Evolutionary conservation across 2,329 filamentous ascomycete genomes (phyloP), one percentile per base, ranked within the genome.

Genomic region (Aspergillus udagawae): DNA sequence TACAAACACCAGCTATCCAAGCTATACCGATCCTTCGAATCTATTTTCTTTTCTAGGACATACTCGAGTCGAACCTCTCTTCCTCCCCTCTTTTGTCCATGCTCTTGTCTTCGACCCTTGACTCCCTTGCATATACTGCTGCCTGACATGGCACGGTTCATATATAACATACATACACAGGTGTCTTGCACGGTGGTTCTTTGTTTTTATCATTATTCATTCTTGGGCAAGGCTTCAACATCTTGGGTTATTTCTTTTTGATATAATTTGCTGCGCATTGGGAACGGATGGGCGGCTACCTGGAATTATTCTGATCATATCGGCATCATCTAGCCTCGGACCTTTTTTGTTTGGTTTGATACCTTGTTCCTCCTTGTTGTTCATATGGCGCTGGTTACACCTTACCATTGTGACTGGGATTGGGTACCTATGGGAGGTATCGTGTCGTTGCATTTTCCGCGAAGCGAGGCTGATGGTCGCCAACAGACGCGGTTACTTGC

Each of bases 381-480:
- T 59, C 35, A 52, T 49, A 32, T 25, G 47, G 58, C 56, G 55
- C 60, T 45, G 12, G 55, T 41, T 59, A 44, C 49, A 58, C 52
- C 48, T 51, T 53, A 45, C 51, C 45, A 21, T 52, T 51, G 32
- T 48, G 49, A 42, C 41, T 29, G n/a, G 29, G 54, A 28, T 49
- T 53, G 45, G 56, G 61, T 49, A 49, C 32, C 32, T 38, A 3
- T 54, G 60, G 64, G 64, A 51, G 61, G 63, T 21, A 56, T 58
- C 25, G n/a, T 55, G 48, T 63, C 28, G 29, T 64, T 63, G 63
- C 64, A 66, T 66, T 66, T 63, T 54, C 57, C 57, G 57, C 53
- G 61, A 57, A 57, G 53, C 58, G 28, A 25, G 57, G 56, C 56
- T 59, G 53, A 53, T 52, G 52, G 38, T 42, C 55, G 57, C 45